phyloP scores from a whole-genome alignment of 2,329 filamentous ascomycete genomes.

The Fusarium coffeatum region DNA sequence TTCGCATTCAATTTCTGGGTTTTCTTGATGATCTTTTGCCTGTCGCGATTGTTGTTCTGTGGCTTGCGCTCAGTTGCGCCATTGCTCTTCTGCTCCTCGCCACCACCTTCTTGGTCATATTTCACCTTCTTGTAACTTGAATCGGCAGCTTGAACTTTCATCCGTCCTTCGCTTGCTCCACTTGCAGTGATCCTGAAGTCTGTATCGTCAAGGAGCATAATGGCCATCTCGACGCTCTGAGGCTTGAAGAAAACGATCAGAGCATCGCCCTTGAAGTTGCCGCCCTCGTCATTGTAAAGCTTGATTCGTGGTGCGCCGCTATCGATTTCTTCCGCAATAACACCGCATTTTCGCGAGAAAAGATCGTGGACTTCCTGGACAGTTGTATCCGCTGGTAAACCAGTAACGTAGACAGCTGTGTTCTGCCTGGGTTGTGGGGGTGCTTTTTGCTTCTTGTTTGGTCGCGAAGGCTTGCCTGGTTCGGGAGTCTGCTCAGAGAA shows the following conservation, averaged over 20 bases:
- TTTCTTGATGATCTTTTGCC: slow-evolving; percentile 90
- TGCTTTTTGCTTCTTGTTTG: slow-evolving; percentile 60
- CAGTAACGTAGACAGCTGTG: slow-evolving; percentile 92
- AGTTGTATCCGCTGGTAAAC: slow-evolving; percentile 82
- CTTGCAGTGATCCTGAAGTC: slow-evolving; percentile 75
- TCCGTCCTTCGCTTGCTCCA: slow-evolving; percentile 70
- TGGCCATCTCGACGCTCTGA: slow-evolving; percentile 88
- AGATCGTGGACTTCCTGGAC: slow-evolving; percentile 82
- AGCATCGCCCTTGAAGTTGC: slow-evolving; percentile 92
- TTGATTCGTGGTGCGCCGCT: slow-evolving; percentile 90
- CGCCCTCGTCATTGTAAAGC: slow-evolving; percentile 84
- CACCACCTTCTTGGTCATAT: slow-evolving; percentile 62
- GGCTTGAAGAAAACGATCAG: slow-evolving; percentile 95
- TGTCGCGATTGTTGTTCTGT: slow-evolving; percentile 72
- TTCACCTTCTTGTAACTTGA: slow-evolving; percentile 90
- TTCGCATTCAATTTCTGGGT: slow-evolving; percentile 92
- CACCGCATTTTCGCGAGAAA: slow-evolving; percentile 86
- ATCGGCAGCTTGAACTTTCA: slow-evolving; percentile 87
- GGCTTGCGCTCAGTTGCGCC: slow-evolving; percentile 55
- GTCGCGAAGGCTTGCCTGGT: slow-evolving; percentile 54
- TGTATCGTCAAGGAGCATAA: slow-evolving; percentile 82
- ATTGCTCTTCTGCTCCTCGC: slow-evolving; percentile 34
- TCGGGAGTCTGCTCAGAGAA: slow-evolving; percentile 38
- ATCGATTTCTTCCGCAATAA: slow-evolving; percentile 95
- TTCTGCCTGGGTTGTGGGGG: slow-evolving; percentile 72